Evolutionary conservation across 73 alveolate species (phyloP).

Genomic region (Paramecium sonneborni): DNA sequence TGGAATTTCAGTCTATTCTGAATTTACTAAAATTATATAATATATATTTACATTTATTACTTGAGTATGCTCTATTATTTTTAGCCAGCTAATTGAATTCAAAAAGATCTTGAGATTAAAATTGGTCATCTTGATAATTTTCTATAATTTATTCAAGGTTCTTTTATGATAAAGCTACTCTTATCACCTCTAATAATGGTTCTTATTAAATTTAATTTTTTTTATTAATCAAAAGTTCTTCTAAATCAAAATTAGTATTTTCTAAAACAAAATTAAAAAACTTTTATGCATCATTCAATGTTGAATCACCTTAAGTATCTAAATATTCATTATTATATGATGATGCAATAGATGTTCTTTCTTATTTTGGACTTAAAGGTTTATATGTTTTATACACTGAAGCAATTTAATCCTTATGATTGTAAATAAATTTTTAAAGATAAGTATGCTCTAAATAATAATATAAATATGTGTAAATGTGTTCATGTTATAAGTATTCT

Average conservation of each 20-base stretch:
- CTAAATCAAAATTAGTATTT: slow-evolving; percentile 29
- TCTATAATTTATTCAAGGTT: not conserved
- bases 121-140: not conserved
- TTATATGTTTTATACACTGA: not conserved
- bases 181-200: not conserved
- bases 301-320: slow-evolving; percentile 43
- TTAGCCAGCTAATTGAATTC: not conserved
- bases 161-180: not conserved
- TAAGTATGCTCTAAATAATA: not conserved
- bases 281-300: slow-evolving; percentile 3
- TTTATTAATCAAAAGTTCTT: not conserved
- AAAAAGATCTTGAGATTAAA: not conserved
- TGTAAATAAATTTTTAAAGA: not conserved
- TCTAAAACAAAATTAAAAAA: slow-evolving; percentile 4
- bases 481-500: not conserved
- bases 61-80: not conserved
- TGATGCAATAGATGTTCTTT: slow-evolving; percentile 10
- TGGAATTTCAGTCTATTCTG: not conserved
- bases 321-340: slow-evolving; percentile 18
- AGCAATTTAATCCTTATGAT: not conserved
- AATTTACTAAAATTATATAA: not conserved
- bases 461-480: not conserved
- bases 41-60: not conserved
- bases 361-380: not conserved
- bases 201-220: not conserved